Evolutionary conservation across 805 yeast genomes (phyloP).

Genomic region (Alloascoidea africana): DNA sequence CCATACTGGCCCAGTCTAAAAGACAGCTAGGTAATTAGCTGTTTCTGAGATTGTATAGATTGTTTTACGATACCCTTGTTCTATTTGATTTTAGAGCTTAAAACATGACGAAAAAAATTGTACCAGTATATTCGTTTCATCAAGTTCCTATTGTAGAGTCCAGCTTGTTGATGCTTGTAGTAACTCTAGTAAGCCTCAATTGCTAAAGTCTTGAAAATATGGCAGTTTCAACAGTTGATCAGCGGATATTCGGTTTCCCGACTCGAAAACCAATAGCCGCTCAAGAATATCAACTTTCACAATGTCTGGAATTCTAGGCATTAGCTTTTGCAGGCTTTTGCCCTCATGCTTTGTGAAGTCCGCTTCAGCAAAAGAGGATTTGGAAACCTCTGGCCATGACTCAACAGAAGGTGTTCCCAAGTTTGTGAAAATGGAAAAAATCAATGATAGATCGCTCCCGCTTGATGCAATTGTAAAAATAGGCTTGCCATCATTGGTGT

Average conservation of each 20-base stretch:
- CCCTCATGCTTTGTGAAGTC: background rate
- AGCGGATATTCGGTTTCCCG: background rate
- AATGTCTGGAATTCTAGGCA: background rate
- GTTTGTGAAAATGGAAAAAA: conserved; percentile 33
- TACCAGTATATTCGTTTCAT: too few relatives aligned
- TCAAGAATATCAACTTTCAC: background rate
- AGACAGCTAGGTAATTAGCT: too few relatives aligned
- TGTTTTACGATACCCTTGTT: too few relatives aligned
- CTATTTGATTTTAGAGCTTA: too few relatives aligned
- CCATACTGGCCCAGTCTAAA: conserved; percentile 37
- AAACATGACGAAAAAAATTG: too few relatives aligned
- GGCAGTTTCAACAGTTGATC: background rate
- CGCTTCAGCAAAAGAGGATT: background rate
- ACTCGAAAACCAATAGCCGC: background rate
- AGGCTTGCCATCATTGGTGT: conserved; percentile 22
- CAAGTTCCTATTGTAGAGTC: too few relatives aligned
- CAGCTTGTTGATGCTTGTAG: too few relatives aligned
- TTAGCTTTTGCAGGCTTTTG: background rate
- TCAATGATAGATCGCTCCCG: conserved; percentile 40
- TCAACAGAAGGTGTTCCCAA: conserved; percentile 50
- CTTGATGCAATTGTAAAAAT: conserved; percentile 24
- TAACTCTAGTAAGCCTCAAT: too few relatives aligned
- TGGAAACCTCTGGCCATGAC: conserved; percentile 23
- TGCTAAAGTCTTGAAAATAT: background rate
- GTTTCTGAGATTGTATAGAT: too few relatives aligned